Evolutionary conservation across 352 stramenopile genomes (phyloP).

Genomic region (Pythium myriotylum): DNA sequence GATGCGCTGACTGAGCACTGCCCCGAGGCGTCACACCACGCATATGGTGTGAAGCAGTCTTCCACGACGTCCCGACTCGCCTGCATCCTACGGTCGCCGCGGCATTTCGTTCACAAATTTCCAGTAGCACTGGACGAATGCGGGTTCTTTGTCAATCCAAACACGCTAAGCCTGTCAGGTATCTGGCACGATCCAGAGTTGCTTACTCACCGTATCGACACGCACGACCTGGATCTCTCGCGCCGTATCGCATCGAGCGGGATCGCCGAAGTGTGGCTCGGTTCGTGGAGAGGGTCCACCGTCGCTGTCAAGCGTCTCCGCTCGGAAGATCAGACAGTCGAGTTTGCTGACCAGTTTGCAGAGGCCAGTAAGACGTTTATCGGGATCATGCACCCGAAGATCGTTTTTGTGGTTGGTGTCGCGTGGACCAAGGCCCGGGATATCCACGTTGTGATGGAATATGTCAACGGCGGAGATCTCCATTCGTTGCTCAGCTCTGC

Average conservation of each 20-base stretch:
- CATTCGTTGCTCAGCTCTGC: constrained; percentile 48
- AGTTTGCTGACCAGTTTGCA: background rate
- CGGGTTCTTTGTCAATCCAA: constrained; percentile 36
- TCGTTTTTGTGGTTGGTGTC: constrained; percentile 69
- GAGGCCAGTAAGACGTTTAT: constrained; percentile 59
- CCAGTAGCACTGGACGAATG: no score
- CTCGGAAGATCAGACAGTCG: background rate
- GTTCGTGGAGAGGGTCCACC: background rate
- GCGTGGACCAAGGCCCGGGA: constrained; percentile 65
- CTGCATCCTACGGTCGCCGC: no score
- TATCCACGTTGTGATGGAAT: constrained; percentile 67
- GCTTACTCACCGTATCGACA: constrained; percentile 56
- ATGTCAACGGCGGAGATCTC: constrained; percentile 72
- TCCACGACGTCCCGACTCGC: no score
- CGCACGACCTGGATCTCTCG: background rate
- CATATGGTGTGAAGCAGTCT: no score
- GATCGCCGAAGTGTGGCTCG: background rate
- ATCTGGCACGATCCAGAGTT: constrained; percentile 74
- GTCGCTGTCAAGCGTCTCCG: background rate
- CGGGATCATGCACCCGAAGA: constrained; percentile 64
- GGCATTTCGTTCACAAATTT: no score
- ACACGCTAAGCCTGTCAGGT: constrained; percentile 44
- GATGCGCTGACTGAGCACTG: no score
- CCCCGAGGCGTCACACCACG: no score
- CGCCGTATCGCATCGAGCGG: background rate